A percentile compares a stretch with the other conserved stretches of the same genome.
Conservation (phyloP, 2,329 filamentous ascomycete species). For the Acarospora socialis region DNA sequence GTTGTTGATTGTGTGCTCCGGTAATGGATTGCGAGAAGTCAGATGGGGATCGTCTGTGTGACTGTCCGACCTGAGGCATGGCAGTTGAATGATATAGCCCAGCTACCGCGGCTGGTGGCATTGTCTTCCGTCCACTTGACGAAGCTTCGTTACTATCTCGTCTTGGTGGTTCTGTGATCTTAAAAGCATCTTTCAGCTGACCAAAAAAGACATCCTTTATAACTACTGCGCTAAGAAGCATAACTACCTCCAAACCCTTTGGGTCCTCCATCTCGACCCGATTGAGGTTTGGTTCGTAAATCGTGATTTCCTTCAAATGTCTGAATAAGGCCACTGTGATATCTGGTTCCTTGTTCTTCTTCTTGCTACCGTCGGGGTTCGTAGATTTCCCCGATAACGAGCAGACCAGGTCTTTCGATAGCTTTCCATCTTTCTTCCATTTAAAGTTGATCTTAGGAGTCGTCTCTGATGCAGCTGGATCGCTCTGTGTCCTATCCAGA, state of each 20-base stretch:
- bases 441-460: constrained; percentile 69
- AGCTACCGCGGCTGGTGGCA: constrained; percentile 14
- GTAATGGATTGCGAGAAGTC: too few species aligned
- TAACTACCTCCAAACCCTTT: constrained; percentile 77
- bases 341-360: constrained; percentile 77
- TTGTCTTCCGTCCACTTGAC: constrained; percentile 14
- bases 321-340: constrained; percentile 87
- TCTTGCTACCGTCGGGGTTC: constrained; percentile 46
- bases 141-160: constrained; percentile 15
- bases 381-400: constrained; percentile 68
- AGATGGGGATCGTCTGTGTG: too few species aligned
- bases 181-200: constrained; percentile 62
- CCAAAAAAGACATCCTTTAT: constrained; percentile 50
- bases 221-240: constrained; percentile 47
- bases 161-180: constrained; percentile 41
- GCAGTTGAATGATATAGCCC: too few species aligned
- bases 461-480: constrained; percentile 38
- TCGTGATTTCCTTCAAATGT: constrained; percentile 59
- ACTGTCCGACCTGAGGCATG: too few species aligned
- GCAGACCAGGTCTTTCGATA: constrained; percentile 80
- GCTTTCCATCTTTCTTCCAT: constrained; percentile 77
- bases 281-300: constrained; percentile 87
- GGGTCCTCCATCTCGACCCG: constrained; percentile 86
- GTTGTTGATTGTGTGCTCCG: constrained; percentile 17
- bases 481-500: constrained; percentile 57